These are phyloP conservation scores for Suhomyces prunicola DNA, from an alignment of 805 yeast species.

Conservation along the genomic window DNA sequence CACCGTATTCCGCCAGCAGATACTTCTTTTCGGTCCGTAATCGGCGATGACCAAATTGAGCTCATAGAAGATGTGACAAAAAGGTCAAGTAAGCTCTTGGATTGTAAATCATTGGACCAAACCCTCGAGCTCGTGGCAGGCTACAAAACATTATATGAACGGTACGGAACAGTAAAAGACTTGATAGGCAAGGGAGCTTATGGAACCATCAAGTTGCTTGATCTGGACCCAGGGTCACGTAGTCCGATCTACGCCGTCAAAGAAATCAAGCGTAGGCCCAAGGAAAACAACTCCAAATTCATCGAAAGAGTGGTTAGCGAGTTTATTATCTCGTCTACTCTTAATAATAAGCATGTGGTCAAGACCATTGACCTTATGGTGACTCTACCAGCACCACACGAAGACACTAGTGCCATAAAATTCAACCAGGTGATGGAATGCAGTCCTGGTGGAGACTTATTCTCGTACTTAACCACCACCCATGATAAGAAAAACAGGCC, in stretches of 20 bases:
- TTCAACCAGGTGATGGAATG: conserved; percentile 39
- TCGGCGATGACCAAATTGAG: conserved; percentile 26
- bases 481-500: conserved; percentile 5
- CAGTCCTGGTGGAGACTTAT: conserved; percentile 35
- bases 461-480: conserved; percentile 23
- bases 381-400: conserved; percentile 16
- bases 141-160: conserved; percentile 25
- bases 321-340: conserved; percentile 78
- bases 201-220: conserved; percentile 45
- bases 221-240: conserved; percentile 12
- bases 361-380: conserved; percentile 75
- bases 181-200: conserved; percentile 46
- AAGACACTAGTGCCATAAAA: conserved; percentile 4
- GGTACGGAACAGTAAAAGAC: conserved; percentile 33
- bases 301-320: conserved; percentile 81
- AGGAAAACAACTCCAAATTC: conserved; percentile 41
- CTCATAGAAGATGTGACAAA: conserved; percentile 20
- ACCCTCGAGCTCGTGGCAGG: conserved; percentile 2
- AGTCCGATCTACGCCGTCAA: conserved; percentile 28
- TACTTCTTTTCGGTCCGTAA: conserved; percentile 22
- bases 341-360: conserved; percentile 72
- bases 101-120: not conserved
- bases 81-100: conserved; percentile 15
- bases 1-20: conserved; percentile 22
- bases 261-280: conserved; percentile 23